Evolutionary conservation across 352 stramenopile species (phyloP), one percentile per base, ranked within the genome.

Genomic region (Phytophthora pseudosyringae): DNA sequence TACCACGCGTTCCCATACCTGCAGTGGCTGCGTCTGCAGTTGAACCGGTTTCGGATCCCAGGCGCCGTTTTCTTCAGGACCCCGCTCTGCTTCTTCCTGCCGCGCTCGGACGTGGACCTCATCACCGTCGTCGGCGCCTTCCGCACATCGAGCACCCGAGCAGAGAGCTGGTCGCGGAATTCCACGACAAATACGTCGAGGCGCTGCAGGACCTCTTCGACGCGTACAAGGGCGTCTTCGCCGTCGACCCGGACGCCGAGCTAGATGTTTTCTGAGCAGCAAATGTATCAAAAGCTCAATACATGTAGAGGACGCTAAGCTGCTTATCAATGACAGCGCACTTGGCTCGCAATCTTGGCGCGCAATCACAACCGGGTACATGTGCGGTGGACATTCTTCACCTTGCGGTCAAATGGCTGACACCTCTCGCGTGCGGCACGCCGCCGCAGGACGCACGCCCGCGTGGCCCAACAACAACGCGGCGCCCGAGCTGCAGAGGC

Each of bases 111-210:
- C 38, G 75, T 92, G 0, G 78, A 92, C 47, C 53, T 98, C 32
- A 87, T 92, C 50, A 98, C 93, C 7, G 93, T 98, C 15, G 80
- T 98, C 18, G 90, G 94, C 68, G 83, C 40, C 40, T 98, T 10
- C 94, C 94, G 2, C 89, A 78, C 47, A 90, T 98, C 51, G 72
- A 86, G 31, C 41, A 97, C 52, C 94, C 96, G 5, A 97, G 80
- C 0, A 80, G 78, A 18, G 89, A 97, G 36, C 83, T 98, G 29
- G 81, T 99, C 1, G 61, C 75, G 38, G 82, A 90, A 64, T 98
- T 94, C 78, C 94, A 98, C 68, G 67, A 76, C 25, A 68, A 90
- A 44, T 99, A 99, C 68, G 74, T 98, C 3, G 50, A 70, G 16
- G 71, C 83, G 3, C 75, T 98, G 35, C 81, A 83, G 59, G 65